Base-by-base conservation (phyloP, 1,284 basidiomycete species). In the Cutaneotrichosporon sp. region DNA sequence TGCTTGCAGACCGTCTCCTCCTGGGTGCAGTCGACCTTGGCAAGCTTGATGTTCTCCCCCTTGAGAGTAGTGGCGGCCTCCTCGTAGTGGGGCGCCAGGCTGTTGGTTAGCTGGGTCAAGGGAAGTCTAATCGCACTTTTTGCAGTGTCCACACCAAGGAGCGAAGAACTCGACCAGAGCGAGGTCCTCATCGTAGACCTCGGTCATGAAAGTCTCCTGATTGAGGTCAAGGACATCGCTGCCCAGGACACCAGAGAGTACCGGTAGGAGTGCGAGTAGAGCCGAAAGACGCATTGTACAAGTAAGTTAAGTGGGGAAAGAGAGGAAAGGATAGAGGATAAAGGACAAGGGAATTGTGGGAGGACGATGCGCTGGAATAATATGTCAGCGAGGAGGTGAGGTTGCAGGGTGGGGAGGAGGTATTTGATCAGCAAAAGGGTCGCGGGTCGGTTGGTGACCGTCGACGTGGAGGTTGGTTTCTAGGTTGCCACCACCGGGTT, bases 11-110 rank as follows among this genome's bases (percentile, higher is more conserved):
- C 81, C 52, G 91, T 88, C 20, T 85, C 82, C 65, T 93, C 79
- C 60, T 88, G 88, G 46, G 93, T 91, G 76, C 91, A 97, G 79
- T 96, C 91, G 55, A 92, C 90, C 76, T 98, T 97, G 63, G 92
- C 93, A 51, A 99, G 78, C 76, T 88, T 88, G 79, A 98, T 91
- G 74, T 80, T 79, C 72, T 84, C 86, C 61, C 86, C 86, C 78
- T 94, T 93, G 72, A 99, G 84, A 46, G 84, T 79, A 17, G 90
- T 94, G 3, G 96, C 92, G 14, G 96, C 94, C 75, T 91, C 88
- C 76, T 97, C 93, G 71, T 97, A 98, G 67, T 98, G 84, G 56
- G 89, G 90, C 24, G 89, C 90, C 46, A 93, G 81, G 46, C 71
- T 73, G 44, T n/a, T 44, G 39, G 19, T 11, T 35, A 11, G 35